Evolutionary conservation across 2,329 filamentous ascomycete genomes (phyloP), one percentile per base, ranked within the genome.

Genomic region (Sporothrix luriei): DNA sequence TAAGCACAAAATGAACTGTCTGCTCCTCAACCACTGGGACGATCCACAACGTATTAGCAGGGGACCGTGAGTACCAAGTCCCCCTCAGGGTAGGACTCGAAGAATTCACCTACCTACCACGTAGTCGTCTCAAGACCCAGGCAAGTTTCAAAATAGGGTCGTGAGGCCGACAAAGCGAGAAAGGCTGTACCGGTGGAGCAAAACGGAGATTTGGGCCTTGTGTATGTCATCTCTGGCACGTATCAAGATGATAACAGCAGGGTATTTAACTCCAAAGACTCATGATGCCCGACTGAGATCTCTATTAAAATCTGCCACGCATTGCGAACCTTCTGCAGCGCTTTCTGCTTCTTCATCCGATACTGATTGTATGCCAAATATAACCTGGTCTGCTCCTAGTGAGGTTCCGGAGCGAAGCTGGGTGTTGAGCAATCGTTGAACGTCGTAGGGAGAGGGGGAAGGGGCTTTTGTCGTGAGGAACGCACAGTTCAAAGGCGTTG

Each of bases 1-100:
- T 51, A 49, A 38, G n/a, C 21, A 46, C 38, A 62, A 48, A 3
- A 29, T 2, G 11, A 13, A 21, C 21, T 46, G 46, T n/a, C 26
- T 48, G 26, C 10, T 19, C 21, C 49, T 24, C 16, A 21, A 29
- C 14, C 26, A 13, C 4, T 24, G n/a, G 33, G 48, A 7, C 46
- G 64, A 66, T 54, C 49, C 64, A 55, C 49, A 49, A 66, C 55
- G 49, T 29, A 66, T 66, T 54, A 29, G 29, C 26, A 6, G 43
- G 46, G 33, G 49, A 54, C 43, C 49, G 64, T 54, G 33, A 29
- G n/a, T 29, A 43, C 13, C 21, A 11, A 13, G 21, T 26, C 43
- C 7, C 21, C 61, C 54, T 29, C 61, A 11, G 7, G 19, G 64
- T 66, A 38, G 40, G 7, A 24, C 43, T 14, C 46, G 14, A 62